Evolutionary conservation across 2,329 filamentous ascomycete genomes (phyloP).

Genomic region (Tolypocladium cylindrosporum): DNA sequence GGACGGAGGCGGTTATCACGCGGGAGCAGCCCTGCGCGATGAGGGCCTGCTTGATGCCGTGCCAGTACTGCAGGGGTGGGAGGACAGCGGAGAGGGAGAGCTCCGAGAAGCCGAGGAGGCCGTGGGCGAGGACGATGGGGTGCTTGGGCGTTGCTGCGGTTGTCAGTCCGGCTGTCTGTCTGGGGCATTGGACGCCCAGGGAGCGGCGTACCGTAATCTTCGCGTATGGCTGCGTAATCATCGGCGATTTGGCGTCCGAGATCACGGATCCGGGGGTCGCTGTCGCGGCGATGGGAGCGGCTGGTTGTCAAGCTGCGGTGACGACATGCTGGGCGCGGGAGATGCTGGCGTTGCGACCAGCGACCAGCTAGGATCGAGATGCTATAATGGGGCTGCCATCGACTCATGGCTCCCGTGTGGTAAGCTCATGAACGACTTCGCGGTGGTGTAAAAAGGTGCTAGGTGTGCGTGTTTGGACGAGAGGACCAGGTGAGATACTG

Average conservation of each 20-base stretch:
- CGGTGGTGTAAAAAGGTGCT: background rate
- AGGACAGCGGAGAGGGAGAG: conserved; percentile 40
- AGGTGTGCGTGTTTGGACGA: background rate
- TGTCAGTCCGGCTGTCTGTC: background rate
- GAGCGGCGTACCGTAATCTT: conserved; percentile 30
- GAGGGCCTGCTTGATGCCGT: conserved; percentile 51
- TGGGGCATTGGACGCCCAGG: background rate
- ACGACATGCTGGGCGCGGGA: background rate
- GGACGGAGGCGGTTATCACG: conserved; percentile 52
- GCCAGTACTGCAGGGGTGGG: conserved; percentile 53
- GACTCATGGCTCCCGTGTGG: background rate
- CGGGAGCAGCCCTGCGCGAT: conserved; percentile 35
- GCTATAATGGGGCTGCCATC: conserved; percentile 1
- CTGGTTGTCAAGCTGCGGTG: background rate
- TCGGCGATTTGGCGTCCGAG: conserved; percentile 26
- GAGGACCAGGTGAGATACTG: background rate
- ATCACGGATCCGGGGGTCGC: conserved; percentile 2
- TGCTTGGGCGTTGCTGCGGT: conserved; percentile 42
- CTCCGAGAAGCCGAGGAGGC: conserved; percentile 53
- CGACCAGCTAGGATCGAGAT: background rate
- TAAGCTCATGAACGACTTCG: background rate
- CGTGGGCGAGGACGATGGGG: conserved; percentile 56
- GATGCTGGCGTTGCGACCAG: background rate
- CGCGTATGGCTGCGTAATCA: conserved; percentile 34
- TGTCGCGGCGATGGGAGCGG: background rate